phyloP scores from a whole-genome alignment of 2,329 filamentous ascomycete species.

The Lachnellula subtilissima region DNA sequence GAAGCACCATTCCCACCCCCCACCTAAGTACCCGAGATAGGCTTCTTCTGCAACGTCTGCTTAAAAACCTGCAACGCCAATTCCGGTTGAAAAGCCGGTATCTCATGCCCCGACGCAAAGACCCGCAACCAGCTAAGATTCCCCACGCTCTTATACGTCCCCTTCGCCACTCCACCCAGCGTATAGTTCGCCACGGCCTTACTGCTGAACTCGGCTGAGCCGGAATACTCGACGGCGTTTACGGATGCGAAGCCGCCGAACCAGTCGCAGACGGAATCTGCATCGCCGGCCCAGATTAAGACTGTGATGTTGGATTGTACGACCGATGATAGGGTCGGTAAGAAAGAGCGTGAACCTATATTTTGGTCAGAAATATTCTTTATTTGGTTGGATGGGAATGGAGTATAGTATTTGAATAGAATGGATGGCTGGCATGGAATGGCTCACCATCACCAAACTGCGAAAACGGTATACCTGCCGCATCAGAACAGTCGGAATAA shows the following conservation, averaged over 20 bases:
- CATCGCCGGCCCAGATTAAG: slow-evolving; percentile 49
- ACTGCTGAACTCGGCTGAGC: slow-evolving; percentile 36
- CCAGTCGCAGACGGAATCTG: slow-evolving; percentile 55
- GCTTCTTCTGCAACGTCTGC: slow-evolving; percentile 37
- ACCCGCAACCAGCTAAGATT: slow-evolving; percentile 46
- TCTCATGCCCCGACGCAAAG: slow-evolving; percentile 39
- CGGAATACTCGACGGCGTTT: slow-evolving; percentile 39
- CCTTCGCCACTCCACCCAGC: slow-evolving; percentile 41
- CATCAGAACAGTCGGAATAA: slow-evolving; percentile 38
- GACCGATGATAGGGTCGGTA: slow-evolving; percentile 38
- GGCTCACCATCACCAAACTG: slow-evolving; percentile 34
- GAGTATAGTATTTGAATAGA: background rate
- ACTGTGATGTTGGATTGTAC: slow-evolving; percentile 43
- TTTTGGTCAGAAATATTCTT: background rate
- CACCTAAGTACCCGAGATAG: slow-evolving; percentile 30
- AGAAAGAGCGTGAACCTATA: slow-evolving; percentile 36
- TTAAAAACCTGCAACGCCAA: slow-evolving; percentile 40
- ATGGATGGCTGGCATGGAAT: background rate
- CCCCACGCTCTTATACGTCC: slow-evolving; percentile 44
- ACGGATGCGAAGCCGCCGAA: slow-evolving; percentile 42
- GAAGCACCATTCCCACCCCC: no score
- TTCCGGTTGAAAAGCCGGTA: slow-evolving; percentile 32
- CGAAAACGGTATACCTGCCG: slow-evolving; percentile 32
- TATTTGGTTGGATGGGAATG: background rate
- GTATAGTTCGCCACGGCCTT: slow-evolving; percentile 39